Evolutionary conservation across 1,284 basidiomycete genomes (phyloP), one percentile per base, ranked within the genome.

Genomic region (Meira nashicola): DNA sequence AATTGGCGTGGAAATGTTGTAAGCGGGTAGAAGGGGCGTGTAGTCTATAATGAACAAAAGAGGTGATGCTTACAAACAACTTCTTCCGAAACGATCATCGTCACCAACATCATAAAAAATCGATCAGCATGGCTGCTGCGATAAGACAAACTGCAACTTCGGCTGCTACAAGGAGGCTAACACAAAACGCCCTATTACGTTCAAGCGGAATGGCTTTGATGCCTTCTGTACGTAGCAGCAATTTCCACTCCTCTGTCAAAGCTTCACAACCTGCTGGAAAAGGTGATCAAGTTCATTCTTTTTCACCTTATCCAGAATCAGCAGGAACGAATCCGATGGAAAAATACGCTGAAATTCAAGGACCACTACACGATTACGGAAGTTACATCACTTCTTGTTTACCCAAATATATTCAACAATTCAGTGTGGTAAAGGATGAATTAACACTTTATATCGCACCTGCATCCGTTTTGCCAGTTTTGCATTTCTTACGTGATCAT

Each of bases 401-500:
- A 9, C 76, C 76, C 37, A 69, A 69, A 44, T 77, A 63, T 68
- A 73, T 78, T 61, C 76, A 78, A 66, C 74, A 76, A 48, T 78
- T 72, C 65, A 67, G 64, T 49, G 74, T 78, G 11, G 87, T 92
- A 81, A 93, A 93, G 83, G 94, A 98, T 80, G 95, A 98, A 80
- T 84, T 98, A 63, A 89, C 90, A 12, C 84, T 99, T 65, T 91
- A 94, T 81, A 83, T 89, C 76, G 84, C 87, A 0, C 95, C 95
- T 5, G 83, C 86, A 21, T 89, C 85, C 58, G 82, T 98, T 71
- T 79, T 93, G 55, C 92, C 90, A 33, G 86, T 90, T 54, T 83
- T 98, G 69, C 89, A 86, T 17, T 99, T 98, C 83, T 84, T 99
- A 63, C 87, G 93, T 65, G 94, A 99, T 82, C 95, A 99, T 81